These are phyloP conservation scores for Sclerotinia minor DNA, from an alignment of 2,329 filamentous ascomycete species.

Conservation along the genomic window DNA sequence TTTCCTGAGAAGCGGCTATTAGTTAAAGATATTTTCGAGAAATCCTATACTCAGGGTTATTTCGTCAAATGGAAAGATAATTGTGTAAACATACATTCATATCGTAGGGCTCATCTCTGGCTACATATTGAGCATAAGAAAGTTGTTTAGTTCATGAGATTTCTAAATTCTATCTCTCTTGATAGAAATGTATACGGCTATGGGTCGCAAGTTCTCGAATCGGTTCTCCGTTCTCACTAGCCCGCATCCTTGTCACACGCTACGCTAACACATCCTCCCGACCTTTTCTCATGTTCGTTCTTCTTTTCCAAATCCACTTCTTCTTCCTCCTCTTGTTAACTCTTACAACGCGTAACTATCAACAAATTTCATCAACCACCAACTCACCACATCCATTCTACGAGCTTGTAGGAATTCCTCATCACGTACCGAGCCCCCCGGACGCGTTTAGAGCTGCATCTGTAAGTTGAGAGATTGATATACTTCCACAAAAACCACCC, in stretches of 20 bases:
- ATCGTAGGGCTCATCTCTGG: slow-evolving; percentile 45
- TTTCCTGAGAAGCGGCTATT: slow-evolving; percentile 16
- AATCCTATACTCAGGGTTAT: slow-evolving; percentile 28
- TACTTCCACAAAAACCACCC: slow-evolving; percentile 14
- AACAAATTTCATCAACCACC: slow-evolving; percentile 35
- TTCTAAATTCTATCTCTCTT: slow-evolving; percentile 1
- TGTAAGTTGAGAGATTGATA: slow-evolving; percentile 35
- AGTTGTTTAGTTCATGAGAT: slow-evolving; percentile 35
- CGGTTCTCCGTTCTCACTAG: slow-evolving; percentile 24
- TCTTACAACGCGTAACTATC: slow-evolving; percentile 35
- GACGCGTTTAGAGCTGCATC: slow-evolving; percentile 39
- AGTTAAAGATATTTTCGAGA: slow-evolving; percentile 11
- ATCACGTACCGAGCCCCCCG: slow-evolving; percentile 30
- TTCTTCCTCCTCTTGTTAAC: slow-evolving; percentile 42
- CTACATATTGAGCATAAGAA: slow-evolving; percentile 69
- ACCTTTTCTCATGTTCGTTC: slow-evolving; percentile 24
- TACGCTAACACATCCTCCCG: slow-evolving; percentile 35
- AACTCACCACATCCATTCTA: slow-evolving; percentile 38
- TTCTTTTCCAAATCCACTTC: slow-evolving; percentile 35
- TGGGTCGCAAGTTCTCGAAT: slow-evolving; percentile 24
- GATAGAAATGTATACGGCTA: slow-evolving; percentile 13
- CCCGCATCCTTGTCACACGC: slow-evolving; percentile 27
- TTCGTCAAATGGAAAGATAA: slow-evolving; percentile 31
- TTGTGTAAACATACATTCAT: slow-evolving; percentile 41
- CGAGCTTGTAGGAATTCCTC: slow-evolving; percentile 37